Conservation (phyloP, 2,329 filamentous ascomycete genomes). For the Aspergillus sp. region DNA sequence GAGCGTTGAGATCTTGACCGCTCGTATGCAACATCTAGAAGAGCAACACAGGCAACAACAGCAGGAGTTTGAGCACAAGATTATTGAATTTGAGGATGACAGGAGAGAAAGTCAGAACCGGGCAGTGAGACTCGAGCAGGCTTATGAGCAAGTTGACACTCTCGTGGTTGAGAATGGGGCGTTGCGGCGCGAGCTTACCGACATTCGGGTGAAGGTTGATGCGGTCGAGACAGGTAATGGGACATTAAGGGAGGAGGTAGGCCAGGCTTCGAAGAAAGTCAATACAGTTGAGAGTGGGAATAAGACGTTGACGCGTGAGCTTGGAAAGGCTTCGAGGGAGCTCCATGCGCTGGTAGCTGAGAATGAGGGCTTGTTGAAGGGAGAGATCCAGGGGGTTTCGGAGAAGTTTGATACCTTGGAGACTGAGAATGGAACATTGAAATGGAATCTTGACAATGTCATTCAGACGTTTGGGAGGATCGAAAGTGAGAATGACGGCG, state of each 20-base stretch:
- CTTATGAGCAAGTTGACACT: no score
- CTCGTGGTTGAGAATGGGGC: background rate
- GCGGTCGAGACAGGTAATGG: background rate
- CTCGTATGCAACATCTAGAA: background rate
- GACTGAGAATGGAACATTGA: background rate
- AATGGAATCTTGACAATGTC: background rate
- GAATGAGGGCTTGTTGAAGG: no score
- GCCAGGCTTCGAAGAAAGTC: background rate
- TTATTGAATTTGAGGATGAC: background rate
- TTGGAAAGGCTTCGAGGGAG: background rate
- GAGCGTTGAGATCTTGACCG: constrained; percentile 1
- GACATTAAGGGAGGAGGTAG: background rate
- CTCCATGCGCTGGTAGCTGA: no score
- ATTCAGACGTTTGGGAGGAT: background rate
- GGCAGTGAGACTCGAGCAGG: background rate
- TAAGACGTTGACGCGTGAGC: background rate
- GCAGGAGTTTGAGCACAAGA: background rate
- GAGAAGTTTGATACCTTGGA: background rate
- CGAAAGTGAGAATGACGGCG: background rate
- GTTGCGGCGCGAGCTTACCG: background rate
- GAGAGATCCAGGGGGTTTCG: background rate
- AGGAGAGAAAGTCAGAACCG: background rate
- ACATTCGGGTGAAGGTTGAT: background rate
- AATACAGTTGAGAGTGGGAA: background rate
- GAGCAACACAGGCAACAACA: background rate